Evolutionary conservation across 208 protist species (phyloP).

Genomic region (Angomonas deanei): DNA sequence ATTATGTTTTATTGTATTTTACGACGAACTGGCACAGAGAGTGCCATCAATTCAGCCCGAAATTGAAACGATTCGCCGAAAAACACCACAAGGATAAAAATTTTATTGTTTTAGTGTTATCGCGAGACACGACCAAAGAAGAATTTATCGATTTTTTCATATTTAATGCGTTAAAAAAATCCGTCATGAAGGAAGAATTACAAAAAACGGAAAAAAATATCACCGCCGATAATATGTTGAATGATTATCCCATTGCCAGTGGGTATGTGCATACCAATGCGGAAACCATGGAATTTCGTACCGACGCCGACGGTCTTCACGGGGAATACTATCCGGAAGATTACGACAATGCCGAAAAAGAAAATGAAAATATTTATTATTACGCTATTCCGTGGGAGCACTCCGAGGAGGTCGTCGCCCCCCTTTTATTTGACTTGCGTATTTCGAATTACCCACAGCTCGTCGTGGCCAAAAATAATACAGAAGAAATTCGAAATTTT

Average conservation of each 20-base stretch:
- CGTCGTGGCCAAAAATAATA: constrained; percentile 19
- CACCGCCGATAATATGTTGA: background rate
- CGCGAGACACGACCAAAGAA: constrained; percentile 6
- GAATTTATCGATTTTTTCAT: constrained; percentile 3
- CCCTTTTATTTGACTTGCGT: constrained; percentile 38
- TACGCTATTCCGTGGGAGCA: constrained; percentile 28
- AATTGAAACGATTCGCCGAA: background rate
- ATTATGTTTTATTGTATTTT: constrained; percentile 6
- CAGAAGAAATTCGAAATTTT: background rate
- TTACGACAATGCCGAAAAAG: background rate
- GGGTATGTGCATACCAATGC: background rate
- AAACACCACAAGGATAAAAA: constrained; percentile 8
- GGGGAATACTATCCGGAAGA: background rate
- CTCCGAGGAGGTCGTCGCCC: constrained; percentile 23
- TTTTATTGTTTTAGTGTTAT: constrained; percentile 12
- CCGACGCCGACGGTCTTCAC: background rate
- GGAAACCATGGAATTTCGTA: background rate
- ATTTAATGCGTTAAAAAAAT: background rate
- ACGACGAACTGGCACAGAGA: background rate
- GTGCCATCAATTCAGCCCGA: background rate
- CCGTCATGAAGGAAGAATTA: background rate
- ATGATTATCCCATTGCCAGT: background rate
- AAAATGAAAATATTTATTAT: constrained; percentile 10
- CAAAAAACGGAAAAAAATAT: background rate
- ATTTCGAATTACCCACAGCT: constrained; percentile 38